Base-by-base conservation (phyloP, 306 rosid species). In the Inga leiocalycina region DNA sequence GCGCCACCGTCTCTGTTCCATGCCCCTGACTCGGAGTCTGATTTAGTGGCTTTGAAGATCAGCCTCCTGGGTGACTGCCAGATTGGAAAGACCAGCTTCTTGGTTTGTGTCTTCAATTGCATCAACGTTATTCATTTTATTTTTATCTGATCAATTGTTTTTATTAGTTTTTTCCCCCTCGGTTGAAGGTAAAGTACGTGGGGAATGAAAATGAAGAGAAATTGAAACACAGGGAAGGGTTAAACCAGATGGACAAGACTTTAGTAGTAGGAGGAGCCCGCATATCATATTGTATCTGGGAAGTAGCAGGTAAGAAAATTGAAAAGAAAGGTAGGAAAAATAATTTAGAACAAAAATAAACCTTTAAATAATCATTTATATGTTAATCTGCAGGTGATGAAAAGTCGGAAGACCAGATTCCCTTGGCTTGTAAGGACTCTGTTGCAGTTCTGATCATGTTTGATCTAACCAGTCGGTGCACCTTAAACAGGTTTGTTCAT, bases 401-500 rank as follows among this genome's bases (percentile, higher is more conserved):
- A 39, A 94, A 85, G 84, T 87, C 91, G 51, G 82, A 86, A 65
- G 93, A 90, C 4, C 90, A 90, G 56, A 82, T 96, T 83, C 89
- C 92, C 20, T 66, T 75, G 74, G 98, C 99, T 73, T 96, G 99
- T 77, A 90, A 77, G 83, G 98, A 94, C 69, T 89, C 99, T 3
- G 98, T 94, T 66, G 98, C 99, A 32, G 90, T 96, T 84, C 85
- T 96, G 81, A 88, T 88, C 84, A 96, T 96, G 99, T 96, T 96
- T 85, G 99, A 96, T 90, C 92, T 96, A 81, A 96, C 99, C 49
- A 94, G 99, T 80, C 92, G 99, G 77, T 87, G 94, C 83, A 96
- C 99, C 9, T 89, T 96, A 88, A 94, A 91, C 85, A 89, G 91
- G 99, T 94, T 4, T 46, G 22, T 72, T 43, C 32, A 3, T 10